These are phyloP conservation scores for Fusarium musae DNA, from an alignment of 2,329 filamentous ascomycete species.

Conservation along the genomic window DNA sequence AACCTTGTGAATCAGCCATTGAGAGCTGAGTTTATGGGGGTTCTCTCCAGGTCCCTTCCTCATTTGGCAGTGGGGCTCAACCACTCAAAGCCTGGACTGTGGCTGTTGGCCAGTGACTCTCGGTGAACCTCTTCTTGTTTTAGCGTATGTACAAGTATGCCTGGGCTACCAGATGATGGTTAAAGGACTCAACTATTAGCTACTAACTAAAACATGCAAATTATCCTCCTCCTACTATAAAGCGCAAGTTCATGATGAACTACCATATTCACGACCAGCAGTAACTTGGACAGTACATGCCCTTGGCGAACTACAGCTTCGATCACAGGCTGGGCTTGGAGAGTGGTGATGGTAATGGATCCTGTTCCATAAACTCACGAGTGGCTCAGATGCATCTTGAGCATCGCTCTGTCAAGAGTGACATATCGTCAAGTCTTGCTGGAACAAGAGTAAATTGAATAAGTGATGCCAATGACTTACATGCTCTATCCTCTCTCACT, in stretches of 20 bases:
- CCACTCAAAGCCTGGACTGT: conserved; percentile 17
- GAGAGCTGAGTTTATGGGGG: conserved; percentile 4
- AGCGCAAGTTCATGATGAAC: neutral
- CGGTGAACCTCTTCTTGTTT: conserved; percentile 43
- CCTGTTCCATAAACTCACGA: neutral
- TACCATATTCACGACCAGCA: neutral
- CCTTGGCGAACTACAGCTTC: neutral
- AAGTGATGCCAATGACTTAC: neutral
- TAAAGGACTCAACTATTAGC: neutral
- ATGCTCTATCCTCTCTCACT: neutral
- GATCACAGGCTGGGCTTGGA: neutral
- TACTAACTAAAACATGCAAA: neutral
- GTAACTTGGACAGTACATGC: neutral
- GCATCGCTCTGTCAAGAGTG: neutral
- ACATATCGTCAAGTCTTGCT: neutral
- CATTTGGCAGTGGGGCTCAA: conserved; percentile 37
- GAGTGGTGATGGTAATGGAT: neutral
- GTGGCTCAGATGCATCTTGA: neutral
- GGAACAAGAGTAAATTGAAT: neutral
- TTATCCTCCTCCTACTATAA: neutral
- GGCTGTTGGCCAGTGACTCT: conserved; percentile 37
- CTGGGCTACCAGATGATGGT: neutral
- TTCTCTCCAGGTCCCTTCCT: conserved; percentile 28
- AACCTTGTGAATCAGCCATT: conserved; percentile 37
- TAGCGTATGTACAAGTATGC: conserved; percentile 2